Conservation (phyloP, 176 grass and related monocot genomes). For the Coix lacrymajobi region DNA sequence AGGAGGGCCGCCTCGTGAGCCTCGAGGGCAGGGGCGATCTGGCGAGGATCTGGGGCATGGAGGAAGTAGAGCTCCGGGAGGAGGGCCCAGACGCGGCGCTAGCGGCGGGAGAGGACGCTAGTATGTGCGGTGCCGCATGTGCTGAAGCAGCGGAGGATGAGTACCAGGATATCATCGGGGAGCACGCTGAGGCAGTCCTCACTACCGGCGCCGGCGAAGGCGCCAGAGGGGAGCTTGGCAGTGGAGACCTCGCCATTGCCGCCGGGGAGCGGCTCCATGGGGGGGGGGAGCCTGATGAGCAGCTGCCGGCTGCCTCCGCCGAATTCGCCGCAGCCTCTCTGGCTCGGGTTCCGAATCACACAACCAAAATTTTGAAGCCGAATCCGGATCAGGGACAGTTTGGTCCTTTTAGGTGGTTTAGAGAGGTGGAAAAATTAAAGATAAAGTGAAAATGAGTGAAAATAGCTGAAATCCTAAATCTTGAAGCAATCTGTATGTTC, state of each 20-base stretch:
- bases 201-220: neutral
- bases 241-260: neutral
- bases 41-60: rapidly evolving
- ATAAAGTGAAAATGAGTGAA: too few species aligned
- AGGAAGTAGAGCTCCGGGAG: neutral
- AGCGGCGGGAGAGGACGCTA: slow-evolving; percentile 29
- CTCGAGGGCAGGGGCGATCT: neutral
- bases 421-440: too few species aligned
- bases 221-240: neutral
- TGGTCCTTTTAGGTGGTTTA: too few species aligned
- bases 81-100: slow-evolving; percentile 21
- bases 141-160: neutral
- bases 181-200: slow-evolving; percentile 22
- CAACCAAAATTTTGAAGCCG: too few species aligned
- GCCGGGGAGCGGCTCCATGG: too few species aligned
- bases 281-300: too few species aligned
- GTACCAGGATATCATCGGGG: neutral
- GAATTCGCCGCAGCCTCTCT: too few species aligned
- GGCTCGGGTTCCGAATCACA: too few species aligned
- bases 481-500: too few species aligned
- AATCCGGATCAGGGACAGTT: too few species aligned
- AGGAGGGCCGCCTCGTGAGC: neutral
- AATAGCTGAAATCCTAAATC: too few species aligned
- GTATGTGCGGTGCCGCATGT: neutral
- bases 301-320: too few species aligned